Conservation (phyloP, 257 asterid genomes). For the Schizonepeta tenuifolia region DNA sequence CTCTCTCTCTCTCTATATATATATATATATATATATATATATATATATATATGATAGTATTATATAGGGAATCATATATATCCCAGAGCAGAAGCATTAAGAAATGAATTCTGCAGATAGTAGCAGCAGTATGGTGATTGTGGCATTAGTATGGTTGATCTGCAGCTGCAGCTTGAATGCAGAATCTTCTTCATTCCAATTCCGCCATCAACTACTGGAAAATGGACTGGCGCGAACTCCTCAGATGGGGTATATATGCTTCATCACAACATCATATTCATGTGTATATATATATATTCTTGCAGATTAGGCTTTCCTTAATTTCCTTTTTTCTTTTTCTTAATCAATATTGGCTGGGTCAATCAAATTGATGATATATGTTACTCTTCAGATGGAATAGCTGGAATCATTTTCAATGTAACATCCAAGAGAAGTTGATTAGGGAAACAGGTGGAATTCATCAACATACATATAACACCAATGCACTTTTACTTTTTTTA, state of each 20-base stretch:
- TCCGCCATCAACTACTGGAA: conserved; percentile 33
- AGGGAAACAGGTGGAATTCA: conserved; percentile 62
- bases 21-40: no score
- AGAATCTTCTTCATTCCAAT: not conserved
- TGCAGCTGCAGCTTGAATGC: conserved; percentile 29
- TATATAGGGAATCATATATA: not conserved
- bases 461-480: no score
- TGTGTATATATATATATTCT: no score
- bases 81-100: not conserved
- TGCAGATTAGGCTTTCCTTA: no score
- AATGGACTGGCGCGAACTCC: conserved; percentile 81
- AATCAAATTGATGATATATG: no score
- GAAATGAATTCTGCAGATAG: not conserved
- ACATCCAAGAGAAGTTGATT: conserved; percentile 70
- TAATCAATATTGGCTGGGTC: no score
- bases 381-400: conserved; percentile 81
- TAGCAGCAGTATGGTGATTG: not conserved
- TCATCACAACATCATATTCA: no score
- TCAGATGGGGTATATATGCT: conserved; percentile 71
- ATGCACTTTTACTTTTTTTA: not conserved
- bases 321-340: not conserved
- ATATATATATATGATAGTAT: no score
- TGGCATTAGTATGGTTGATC: conserved; percentile 24
- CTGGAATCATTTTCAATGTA: conserved; percentile 89
- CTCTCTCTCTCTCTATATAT: not conserved